Conservation (phyloP, 163 green algal genomes). For the Chlamydomonas reinhardtii region DNA sequence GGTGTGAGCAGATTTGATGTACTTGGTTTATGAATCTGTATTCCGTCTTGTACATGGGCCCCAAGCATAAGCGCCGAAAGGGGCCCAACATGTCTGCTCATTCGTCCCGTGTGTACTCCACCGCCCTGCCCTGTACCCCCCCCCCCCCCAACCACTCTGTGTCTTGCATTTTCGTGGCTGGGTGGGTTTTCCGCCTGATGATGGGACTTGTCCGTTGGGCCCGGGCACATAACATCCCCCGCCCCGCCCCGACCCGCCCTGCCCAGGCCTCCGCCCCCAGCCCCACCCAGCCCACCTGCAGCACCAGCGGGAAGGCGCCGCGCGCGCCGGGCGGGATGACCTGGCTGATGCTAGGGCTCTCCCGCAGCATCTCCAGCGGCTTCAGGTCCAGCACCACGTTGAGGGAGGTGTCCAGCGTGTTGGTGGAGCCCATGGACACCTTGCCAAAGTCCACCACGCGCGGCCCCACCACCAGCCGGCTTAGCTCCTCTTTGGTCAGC, state of each 20-base stretch:
- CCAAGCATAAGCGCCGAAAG: too few relatives aligned
- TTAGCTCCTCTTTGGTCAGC: slow-evolving; percentile 62
- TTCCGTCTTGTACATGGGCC: too few relatives aligned
- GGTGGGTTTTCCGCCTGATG: slow-evolving; percentile 65
- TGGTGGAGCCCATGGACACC: slow-evolving; percentile 63
- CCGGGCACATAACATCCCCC: too few relatives aligned
- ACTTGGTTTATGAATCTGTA: too few relatives aligned
- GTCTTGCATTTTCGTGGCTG: too few relatives aligned
- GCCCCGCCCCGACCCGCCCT: not conserved
- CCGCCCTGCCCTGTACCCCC: too few relatives aligned
- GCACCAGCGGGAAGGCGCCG: slow-evolving; percentile 63
- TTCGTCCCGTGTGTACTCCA: too few relatives aligned
- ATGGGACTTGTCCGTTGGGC: not conserved
- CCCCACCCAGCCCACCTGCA: slow-evolving; percentile 43
- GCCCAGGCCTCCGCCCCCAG: too few relatives aligned
- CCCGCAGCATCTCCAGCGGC: slow-evolving; percentile 39
- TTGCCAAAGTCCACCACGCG: slow-evolving; percentile 74
- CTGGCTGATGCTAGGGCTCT: slow-evolving; percentile 54
- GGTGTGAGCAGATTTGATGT: too few relatives aligned
- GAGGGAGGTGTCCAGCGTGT: slow-evolving; percentile 57
- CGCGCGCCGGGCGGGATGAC: slow-evolving; percentile 57
- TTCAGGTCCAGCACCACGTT: slow-evolving; percentile 73
- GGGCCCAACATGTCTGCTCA: too few relatives aligned
- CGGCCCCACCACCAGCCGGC: slow-evolving; percentile 62
- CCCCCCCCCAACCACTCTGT: too few relatives aligned